Evolutionary conservation across 805 yeast species (phyloP).

Genomic region (Nakazawaea siamensis): DNA sequence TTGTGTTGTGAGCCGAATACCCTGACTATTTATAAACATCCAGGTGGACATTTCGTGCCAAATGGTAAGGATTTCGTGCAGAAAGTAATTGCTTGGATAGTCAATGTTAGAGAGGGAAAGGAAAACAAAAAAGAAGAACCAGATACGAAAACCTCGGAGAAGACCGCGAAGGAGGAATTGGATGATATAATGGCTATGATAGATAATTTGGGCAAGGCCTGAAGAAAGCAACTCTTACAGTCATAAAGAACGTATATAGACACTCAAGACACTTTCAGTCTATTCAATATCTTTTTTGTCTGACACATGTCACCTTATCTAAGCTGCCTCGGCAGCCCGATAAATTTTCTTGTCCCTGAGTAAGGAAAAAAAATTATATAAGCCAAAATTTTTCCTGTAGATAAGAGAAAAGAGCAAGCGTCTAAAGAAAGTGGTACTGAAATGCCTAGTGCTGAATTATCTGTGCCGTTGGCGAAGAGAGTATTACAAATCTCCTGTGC

Average conservation of each 20-base stretch:
- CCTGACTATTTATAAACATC: constrained; percentile 57
- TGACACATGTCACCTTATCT: too few species aligned
- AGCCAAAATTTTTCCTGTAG: too few species aligned
- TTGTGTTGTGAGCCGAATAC: constrained; percentile 37
- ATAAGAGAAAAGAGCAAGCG: too few species aligned
- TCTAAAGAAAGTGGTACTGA: too few species aligned
- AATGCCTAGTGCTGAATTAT: constrained; percentile 7
- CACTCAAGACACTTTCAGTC: too few species aligned
- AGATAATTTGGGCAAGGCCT: constrained; percentile 22
- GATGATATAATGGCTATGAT: constrained; percentile 18
- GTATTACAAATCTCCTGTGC: constrained; percentile 63
- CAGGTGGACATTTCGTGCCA: constrained; percentile 97
- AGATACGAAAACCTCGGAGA: neutral
- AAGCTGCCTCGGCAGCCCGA: too few species aligned
- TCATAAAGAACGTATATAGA: too few species aligned
- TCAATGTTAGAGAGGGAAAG: constrained; percentile 13
- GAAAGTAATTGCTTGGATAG: constrained; percentile 26
- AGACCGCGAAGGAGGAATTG: constrained; percentile 13
- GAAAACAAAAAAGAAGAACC: constrained; percentile 2
- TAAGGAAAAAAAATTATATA: too few species aligned
- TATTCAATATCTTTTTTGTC: too few species aligned
- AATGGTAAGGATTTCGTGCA: constrained; percentile 49
- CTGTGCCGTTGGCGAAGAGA: constrained; percentile 20
- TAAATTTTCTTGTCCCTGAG: too few species aligned
- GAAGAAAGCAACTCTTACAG: constrained; percentile 5